Evolutionary conservation across 2,329 filamentous ascomycete species (phyloP).

Genomic region (Clonostachys solani): DNA sequence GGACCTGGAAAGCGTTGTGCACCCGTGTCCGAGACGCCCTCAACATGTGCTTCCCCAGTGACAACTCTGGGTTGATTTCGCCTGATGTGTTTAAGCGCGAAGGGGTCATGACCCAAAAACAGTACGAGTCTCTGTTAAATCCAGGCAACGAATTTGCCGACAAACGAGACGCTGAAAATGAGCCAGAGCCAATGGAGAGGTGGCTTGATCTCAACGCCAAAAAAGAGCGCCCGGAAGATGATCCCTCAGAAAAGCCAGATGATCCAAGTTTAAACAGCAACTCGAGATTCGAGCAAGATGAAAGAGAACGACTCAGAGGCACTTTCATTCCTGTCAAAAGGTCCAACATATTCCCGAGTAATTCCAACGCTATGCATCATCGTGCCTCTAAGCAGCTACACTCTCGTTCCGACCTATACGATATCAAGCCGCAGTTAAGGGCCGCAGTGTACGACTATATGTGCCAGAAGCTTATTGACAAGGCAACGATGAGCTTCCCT

Average conservation of each 20-base stretch:
- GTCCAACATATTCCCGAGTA: too few relatives aligned
- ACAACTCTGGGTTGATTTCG: neutral
- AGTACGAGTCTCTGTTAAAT: neutral
- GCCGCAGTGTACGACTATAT: constrained; percentile 65
- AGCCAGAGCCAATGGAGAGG: neutral
- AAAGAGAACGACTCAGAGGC: constrained; percentile 50
- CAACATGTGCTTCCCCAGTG: neutral
- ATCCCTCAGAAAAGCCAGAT: too few relatives aligned
- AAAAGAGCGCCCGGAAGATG: neutral
- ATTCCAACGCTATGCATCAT: too few relatives aligned
- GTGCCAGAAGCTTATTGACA: constrained; percentile 46
- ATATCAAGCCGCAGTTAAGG: constrained; percentile 49
- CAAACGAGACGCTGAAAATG: too few relatives aligned
- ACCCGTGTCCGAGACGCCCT: neutral
- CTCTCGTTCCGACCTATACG: constrained; percentile 45
- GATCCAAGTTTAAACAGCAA: too few relatives aligned
- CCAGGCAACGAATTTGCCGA: too few relatives aligned
- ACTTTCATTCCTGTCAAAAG: constrained; percentile 24
- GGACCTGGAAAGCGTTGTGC: neutral
- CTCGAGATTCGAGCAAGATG: constrained; percentile 5
- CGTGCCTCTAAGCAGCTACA: too few relatives aligned
- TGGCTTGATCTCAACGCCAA: neutral
- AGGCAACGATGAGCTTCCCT: constrained; percentile 41
- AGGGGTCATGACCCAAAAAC: neutral
- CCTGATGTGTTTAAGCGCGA: neutral